phyloP scores from a whole-genome alignment of 2,329 filamentous ascomycete species.

The Tolypocladium sp. region DNA sequence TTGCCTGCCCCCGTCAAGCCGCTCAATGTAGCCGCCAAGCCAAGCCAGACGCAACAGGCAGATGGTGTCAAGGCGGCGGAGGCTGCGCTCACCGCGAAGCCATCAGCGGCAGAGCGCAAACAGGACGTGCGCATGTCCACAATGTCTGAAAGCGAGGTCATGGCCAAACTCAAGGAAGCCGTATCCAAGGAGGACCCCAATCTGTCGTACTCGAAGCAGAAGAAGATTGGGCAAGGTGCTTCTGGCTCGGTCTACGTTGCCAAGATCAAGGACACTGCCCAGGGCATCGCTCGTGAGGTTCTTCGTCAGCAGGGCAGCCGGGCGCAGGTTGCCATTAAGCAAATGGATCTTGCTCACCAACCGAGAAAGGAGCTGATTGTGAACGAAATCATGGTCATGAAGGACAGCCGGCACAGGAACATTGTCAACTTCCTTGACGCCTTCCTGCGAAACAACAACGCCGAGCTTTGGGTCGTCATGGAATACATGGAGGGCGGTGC shows the following conservation, averaged over 20 bases:
- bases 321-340: constrained; percentile 95
- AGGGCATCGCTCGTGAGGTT: constrained; percentile 75
- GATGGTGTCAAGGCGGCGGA: constrained; percentile 85
- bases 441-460: constrained; percentile 88
- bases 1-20: constrained; percentile 64
- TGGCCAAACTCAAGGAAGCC: constrained; percentile 88
- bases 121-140: constrained; percentile 97
- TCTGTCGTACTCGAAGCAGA: constrained; percentile 95
- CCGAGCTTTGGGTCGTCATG: constrained; percentile 99
- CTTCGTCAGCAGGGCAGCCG: constrained; percentile 70
- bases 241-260: constrained; percentile 98
- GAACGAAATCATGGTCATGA: constrained; percentile 99
- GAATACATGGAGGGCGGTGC: constrained; percentile 99
- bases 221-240: constrained; percentile 98
- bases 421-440: constrained; percentile 99
- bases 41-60: constrained; percentile 32
- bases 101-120: constrained; percentile 59
- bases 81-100: constrained; percentile 78
- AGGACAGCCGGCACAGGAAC: constrained; percentile 94
- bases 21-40: constrained; percentile 67
- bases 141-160: constrained; percentile 95
- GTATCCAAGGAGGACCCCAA: constrained; percentile 94
- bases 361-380: constrained; percentile 97
- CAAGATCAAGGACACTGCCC: constrained; percentile 80
- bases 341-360: constrained; percentile 98